A percentile compares a stretch with the other conserved stretches of the same genome.
Conservation (phyloP, 2,329 filamentous ascomycete genomes). For the Colletotrichum neosansevieriae region DNA sequence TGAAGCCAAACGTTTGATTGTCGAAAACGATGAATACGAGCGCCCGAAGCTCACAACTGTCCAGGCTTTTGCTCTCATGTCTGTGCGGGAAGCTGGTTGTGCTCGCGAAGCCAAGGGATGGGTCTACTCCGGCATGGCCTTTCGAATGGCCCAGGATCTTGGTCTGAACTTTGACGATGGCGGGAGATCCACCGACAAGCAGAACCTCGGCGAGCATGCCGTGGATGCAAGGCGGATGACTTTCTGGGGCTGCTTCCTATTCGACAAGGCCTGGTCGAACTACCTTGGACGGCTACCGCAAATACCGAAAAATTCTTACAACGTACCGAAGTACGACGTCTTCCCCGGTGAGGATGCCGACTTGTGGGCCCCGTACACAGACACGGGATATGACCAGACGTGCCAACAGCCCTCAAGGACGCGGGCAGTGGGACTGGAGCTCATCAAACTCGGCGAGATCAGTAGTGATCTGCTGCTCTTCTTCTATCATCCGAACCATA, state of each 20-base stretch:
- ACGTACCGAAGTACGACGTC: conserved; percentile 89
- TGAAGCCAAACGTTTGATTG: conserved; percentile 88
- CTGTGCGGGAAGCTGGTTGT: conserved; percentile 93
- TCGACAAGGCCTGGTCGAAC: conserved; percentile 99
- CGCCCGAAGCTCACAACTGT: conserved; percentile 90
- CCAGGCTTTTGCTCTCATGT: conserved; percentile 95
- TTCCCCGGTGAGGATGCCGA: conserved; percentile 90
- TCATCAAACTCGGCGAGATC: conserved; percentile 89
- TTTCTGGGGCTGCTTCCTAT: conserved; percentile 98
- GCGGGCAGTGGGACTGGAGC: conserved; percentile 83
- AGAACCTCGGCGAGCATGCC: conserved; percentile 80
- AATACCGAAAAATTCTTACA: conserved; percentile 82
- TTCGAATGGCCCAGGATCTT: conserved; percentile 95
- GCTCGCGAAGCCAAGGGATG: conserved; percentile 95
- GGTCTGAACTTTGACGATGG: conserved; percentile 88
- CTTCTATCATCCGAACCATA: conserved; percentile 87
- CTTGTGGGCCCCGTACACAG: conserved; percentile 89
- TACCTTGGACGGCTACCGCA: conserved; percentile 94
- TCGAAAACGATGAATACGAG: conserved; percentile 94
- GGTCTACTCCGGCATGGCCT: conserved; percentile 99
- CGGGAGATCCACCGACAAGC: conserved; percentile 69
- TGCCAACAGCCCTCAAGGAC: conserved; percentile 85
- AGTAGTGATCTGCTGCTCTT: conserved; percentile 89
- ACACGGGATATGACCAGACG: conserved; percentile 79
- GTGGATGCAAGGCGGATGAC: conserved; percentile 91